Evolutionary conservation across 805 yeast genomes (phyloP).

Genomic region (Zygoascus ofunaensis): DNA sequence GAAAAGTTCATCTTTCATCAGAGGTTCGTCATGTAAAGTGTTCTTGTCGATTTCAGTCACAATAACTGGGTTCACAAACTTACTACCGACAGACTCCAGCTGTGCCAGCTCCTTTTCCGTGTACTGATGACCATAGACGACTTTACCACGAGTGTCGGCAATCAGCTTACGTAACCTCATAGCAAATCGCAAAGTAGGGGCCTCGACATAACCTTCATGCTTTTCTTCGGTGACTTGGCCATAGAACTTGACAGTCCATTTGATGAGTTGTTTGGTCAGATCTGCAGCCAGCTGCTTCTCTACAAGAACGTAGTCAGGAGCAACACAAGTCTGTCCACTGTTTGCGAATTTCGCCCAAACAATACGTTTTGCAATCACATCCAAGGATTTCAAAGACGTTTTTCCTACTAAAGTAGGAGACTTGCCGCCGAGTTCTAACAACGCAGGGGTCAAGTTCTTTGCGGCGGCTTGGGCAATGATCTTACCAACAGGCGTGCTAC

Average conservation of each 20-base stretch:
- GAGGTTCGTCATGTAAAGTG: conserved; percentile 54
- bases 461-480: conserved; percentile 76
- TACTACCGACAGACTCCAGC: conserved; percentile 27
- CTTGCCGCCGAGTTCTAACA: conserved; percentile 87
- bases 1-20: conserved; percentile 72
- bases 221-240: conserved; percentile 19
- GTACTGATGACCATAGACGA: not conserved
- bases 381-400: conserved; percentile 29
- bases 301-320: conserved; percentile 75
- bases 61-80: conserved; percentile 63
- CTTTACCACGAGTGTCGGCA: conserved; percentile 40
- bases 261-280: conserved; percentile 37
- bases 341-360: conserved; percentile 72
- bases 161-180: conserved; percentile 22
- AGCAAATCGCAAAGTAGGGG: conserved; percentile 47
- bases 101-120: conserved; percentile 30
- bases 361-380: conserved; percentile 47
- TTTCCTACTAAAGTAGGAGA: conserved; percentile 69
- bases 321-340: conserved; percentile 86
- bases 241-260: conserved; percentile 37
- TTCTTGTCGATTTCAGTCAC: conserved; percentile 33
- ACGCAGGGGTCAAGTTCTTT: conserved; percentile 68
- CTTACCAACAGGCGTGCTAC: conserved; percentile 66
- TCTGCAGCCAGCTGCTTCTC: conserved; percentile 48
- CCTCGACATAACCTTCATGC: conserved; percentile 44